phyloP scores from a whole-genome alignment of 805 yeast species.

The Candida adriatica region DNA sequence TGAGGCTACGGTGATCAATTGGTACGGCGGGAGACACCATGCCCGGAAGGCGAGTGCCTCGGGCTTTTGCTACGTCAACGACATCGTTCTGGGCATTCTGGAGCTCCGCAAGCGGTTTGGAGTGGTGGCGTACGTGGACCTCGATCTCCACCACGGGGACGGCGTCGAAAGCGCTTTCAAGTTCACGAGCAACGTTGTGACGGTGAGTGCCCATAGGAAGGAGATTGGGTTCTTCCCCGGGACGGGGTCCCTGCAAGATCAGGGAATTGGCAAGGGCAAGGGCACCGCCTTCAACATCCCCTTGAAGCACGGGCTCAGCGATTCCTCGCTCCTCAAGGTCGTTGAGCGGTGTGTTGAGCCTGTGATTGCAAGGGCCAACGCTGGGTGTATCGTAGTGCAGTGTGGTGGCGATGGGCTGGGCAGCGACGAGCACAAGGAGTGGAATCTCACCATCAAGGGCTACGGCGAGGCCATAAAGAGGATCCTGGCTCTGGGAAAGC shows the following conservation, averaged over 20 bases:
- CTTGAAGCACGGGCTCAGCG: conserved; percentile 47
- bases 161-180: conserved; percentile 67
- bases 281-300: conserved; percentile 47
- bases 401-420: conserved; percentile 72
- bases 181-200: conserved; percentile 46
- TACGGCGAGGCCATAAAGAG: conserved; percentile 30
- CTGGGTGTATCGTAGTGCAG: conserved; percentile 55
- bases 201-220: conserved; percentile 56
- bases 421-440: conserved; percentile 56
- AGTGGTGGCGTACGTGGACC: conserved; percentile 54
- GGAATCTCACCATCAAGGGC: conserved; percentile 60
- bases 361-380: conserved; percentile 29
- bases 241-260: conserved; percentile 41
- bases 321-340: conserved; percentile 32
- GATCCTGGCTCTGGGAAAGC: conserved; percentile 26
- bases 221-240: conserved; percentile 74
- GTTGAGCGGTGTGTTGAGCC: conserved; percentile 38
- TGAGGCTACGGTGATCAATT: conserved; percentile 42
- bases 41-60: conserved; percentile 46
- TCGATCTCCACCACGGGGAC: conserved; percentile 78
- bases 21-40: conserved; percentile 82
- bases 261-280: conserved; percentile 31
- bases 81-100: conserved; percentile 51
- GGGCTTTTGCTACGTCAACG: conserved; percentile 74
- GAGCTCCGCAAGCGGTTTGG: conserved; percentile 39